Base-by-base conservation (phyloP, 345 rosid genomes). In the Clausena lansium region DNA sequence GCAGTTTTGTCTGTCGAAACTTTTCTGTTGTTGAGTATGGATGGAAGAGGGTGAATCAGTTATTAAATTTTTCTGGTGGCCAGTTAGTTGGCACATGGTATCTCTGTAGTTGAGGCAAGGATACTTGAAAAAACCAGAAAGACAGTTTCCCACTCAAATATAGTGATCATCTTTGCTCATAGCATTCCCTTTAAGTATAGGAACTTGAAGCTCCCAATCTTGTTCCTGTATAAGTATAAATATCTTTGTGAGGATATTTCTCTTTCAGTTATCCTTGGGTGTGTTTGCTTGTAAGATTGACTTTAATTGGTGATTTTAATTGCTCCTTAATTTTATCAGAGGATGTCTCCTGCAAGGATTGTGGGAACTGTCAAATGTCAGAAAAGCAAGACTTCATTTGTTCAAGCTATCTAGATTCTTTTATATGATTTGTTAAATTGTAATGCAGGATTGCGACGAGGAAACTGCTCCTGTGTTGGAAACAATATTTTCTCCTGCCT, bases 401-500 rank as follows among this genome's bases (percentile, higher is more conserved):
- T 60, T 14, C 61, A 8, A 6, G 47, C 6, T 15, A 25, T 35
- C 20, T 36, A n/a, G 73, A 36, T 79, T 67, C 74, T 75, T 47
- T 59, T 70, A 39, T 30, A 19, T 61, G 73, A 57, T 77, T 77
- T 79, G 32, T 76, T 70, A 52, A 52, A 77, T 67, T 76, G 9
- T 59, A 28, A 60, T 72, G 77, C 91, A 91, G 95, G 88, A 59
- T 22, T 76, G 65, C 70, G 58, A 83, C 72, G 89, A 80, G 63
- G 85, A 64, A 73, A 66, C 79, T 67, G 82, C 71, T 71, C 79
- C 58, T 71, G 84, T 32, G 71, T 68, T 73, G 55, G 84, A 83
- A 77, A 86, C 88, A 54, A 85, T 92, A 67, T 92, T 92, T 86
- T 92, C 94, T 74, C 97, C 97, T 50, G 67, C 84, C 69, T 90